Percentiles rank a stretch among this genome's conserved stretches.
phyloP scores from a whole-genome alignment of 2,329 filamentous ascomycete species.

The Phialemoniopsis sp. region DNA sequence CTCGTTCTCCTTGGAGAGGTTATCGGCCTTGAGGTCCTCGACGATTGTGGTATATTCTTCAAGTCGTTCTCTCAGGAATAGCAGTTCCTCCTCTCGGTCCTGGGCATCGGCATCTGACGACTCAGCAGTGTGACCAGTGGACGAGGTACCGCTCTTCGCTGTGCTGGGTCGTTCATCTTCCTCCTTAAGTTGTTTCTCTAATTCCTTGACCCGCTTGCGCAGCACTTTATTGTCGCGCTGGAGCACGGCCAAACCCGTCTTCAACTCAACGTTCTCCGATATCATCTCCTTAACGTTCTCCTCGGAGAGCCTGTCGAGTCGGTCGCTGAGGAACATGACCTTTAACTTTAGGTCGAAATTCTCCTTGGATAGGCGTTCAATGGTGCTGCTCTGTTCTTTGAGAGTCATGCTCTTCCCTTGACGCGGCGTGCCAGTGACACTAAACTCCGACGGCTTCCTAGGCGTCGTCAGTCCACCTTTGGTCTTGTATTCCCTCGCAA shows the following conservation, averaged over 20 bases:
- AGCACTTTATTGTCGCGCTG: conserved; percentile 88
- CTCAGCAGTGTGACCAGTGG: conserved; percentile 52
- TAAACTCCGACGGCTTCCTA: conserved; percentile 46
- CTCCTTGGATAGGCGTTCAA: conserved; percentile 93
- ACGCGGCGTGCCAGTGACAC: conserved; percentile 45
- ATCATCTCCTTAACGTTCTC: conserved; percentile 98
- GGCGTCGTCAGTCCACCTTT: conserved; percentile 64
- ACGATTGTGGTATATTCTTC: conserved; percentile 82
- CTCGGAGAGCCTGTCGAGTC: conserved; percentile 87
- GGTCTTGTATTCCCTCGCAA: conserved; percentile 80
- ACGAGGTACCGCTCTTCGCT: conserved; percentile 50
- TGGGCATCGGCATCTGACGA: conserved; percentile 56
- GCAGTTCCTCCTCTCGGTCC: conserved; percentile 79
- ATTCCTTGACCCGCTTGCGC: conserved; percentile 75
- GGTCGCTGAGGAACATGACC: conserved; percentile 94
- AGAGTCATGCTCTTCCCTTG: conserved; percentile 74
- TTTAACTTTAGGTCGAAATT: conserved; percentile 98
- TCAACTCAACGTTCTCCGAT: conserved; percentile 92
- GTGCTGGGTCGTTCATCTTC: conserved; percentile 60
- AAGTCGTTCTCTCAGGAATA: conserved; percentile 79
- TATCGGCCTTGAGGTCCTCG: conserved; percentile 75
- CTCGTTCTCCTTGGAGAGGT: conserved; percentile 74
- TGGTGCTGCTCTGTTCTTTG: conserved; percentile 96
- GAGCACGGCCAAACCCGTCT: conserved; percentile 81
- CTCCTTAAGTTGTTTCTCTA: conserved; percentile 75